Percentiles rank a stretch among this genome's conserved stretches.
Conservation (phyloP, 225 moss, liverwort and hornwort species). For the Sphagnum contortum region DNA sequence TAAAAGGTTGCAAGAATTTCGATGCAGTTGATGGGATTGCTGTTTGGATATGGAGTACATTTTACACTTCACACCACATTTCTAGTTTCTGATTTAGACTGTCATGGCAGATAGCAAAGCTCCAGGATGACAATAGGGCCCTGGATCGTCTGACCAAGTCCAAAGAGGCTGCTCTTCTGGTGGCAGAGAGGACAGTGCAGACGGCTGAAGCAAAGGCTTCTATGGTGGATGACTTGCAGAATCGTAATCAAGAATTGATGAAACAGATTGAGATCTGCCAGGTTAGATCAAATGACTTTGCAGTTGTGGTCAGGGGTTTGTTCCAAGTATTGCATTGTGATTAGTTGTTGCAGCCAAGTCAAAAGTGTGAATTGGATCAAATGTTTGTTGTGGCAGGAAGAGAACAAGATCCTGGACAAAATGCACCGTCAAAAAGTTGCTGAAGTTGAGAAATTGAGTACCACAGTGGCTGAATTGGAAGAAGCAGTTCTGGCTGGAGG, state of each 20-base stretch:
- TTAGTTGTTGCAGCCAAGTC: too few relatives aligned
- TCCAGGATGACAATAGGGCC: constrained; percentile 86
- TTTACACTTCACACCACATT: too few relatives aligned
- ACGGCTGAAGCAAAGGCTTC: constrained; percentile 92
- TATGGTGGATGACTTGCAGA: constrained; percentile 90
- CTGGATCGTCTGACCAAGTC: constrained; percentile 90
- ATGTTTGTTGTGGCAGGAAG: constrained; percentile 49
- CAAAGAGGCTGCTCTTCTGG: constrained; percentile 87
- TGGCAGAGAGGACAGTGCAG: constrained; percentile 82
- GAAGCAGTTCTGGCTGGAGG: constrained; percentile 93
- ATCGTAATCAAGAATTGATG: constrained; percentile 87
- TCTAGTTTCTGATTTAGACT: constrained; percentile 2
- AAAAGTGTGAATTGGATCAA: too few relatives aligned
- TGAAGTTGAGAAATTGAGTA: constrained; percentile 89
- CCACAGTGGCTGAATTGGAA: constrained; percentile 68
- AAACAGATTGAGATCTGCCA: constrained; percentile 92
- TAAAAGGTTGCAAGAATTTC: too few relatives aligned
- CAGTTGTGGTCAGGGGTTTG: too few relatives aligned
- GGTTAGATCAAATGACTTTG: constrained; percentile 18
- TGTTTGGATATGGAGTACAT: too few relatives aligned
- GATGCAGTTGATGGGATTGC: too few relatives aligned
- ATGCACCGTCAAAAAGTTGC: constrained; percentile 97
- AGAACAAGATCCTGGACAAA: constrained; percentile 95
- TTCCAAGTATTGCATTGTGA: too few relatives aligned
- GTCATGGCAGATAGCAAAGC: constrained; percentile 61